Percentiles rank a stretch among this genome's conserved stretches.
These are phyloP conservation scores for Plantago elongata DNA, from an alignment of 257 asterid species.

Conservation along the genomic window DNA sequence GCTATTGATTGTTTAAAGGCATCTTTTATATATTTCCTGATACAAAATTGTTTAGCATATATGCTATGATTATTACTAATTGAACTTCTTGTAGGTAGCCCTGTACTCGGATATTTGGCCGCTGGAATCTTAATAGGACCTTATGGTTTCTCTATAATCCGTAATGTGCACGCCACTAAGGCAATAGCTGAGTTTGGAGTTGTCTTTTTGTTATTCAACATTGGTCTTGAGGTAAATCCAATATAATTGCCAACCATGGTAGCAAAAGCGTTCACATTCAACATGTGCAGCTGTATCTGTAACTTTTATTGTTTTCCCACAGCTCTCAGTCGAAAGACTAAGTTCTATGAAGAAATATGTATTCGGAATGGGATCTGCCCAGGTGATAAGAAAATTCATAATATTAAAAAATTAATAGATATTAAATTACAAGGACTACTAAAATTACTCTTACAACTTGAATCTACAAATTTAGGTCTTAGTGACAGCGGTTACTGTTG, in stretches of 20 bases:
- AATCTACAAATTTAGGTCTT: constrained; percentile 55
- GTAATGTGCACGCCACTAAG: constrained; percentile 94
- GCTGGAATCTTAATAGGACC: constrained; percentile 99
- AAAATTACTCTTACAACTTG: constrained; percentile 16
- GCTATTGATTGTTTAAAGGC: background rate
- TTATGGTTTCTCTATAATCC: constrained; percentile 96
- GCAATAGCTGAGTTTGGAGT: constrained; percentile 99
- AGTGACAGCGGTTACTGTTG: constrained; percentile 78
- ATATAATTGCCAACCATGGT: constrained; percentile 8
- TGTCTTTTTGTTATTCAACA: constrained; percentile 94
- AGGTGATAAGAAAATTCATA: constrained; percentile 51
- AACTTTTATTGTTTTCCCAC: constrained; percentile 25
- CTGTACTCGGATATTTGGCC: constrained; percentile 97
- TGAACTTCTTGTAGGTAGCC: constrained; percentile 64
- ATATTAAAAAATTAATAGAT: constrained; percentile 13
- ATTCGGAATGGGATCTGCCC: constrained; percentile 96
- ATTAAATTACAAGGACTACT: background rate
- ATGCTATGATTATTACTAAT: constrained; percentile 17
- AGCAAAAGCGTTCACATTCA: constrained; percentile 7
- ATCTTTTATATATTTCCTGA: background rate
- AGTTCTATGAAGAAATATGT: constrained; percentile 99
- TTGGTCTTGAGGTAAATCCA: constrained; percentile 88
- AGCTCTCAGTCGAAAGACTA: constrained; percentile 98
- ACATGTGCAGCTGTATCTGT: constrained; percentile 13
- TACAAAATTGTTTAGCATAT: constrained; percentile 2